Evolutionary conservation across 2,329 filamentous ascomycete genomes (phyloP).

Genomic region (Ceratocystiopsis sp.): DNA sequence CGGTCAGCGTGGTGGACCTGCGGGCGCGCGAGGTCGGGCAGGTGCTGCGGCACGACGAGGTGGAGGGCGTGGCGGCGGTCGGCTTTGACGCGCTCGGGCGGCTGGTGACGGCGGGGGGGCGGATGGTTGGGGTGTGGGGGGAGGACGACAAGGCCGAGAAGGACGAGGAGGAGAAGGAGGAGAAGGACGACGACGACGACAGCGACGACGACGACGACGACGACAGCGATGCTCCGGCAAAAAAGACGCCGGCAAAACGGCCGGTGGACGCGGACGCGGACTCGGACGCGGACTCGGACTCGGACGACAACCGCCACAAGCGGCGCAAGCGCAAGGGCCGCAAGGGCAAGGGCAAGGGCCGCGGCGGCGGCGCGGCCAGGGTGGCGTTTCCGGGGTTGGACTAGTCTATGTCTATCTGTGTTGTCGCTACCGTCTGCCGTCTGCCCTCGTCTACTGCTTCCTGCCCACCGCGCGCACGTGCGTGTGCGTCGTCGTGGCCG

Average conservation of each 20-base stretch:
- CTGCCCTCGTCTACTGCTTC: too few relatives aligned
- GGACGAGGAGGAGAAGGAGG: constrained; percentile 31
- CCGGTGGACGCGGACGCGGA: constrained; percentile 17
- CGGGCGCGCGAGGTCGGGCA: constrained; percentile 53
- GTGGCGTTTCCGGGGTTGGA: constrained; percentile 18
- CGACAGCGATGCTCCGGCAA: constrained; percentile 18
- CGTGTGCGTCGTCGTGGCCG: not conserved
- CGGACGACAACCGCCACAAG: constrained; percentile 16
- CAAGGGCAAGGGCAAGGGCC: constrained; percentile 13
- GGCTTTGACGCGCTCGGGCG: constrained; percentile 73
- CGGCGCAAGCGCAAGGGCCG: constrained; percentile 11
- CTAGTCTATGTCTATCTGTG: too few relatives aligned
- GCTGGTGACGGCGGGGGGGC: constrained; percentile 79
- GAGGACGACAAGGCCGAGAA: constrained; percentile 32
- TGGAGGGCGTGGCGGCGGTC: constrained; percentile 69
- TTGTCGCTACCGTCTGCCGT: too few relatives aligned
- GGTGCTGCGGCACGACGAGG: constrained; percentile 61
- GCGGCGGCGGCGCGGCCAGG: constrained; percentile 4
- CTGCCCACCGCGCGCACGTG: constrained; percentile 1
- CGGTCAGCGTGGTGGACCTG: constrained; percentile 59
- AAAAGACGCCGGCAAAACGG: constrained; percentile 14
- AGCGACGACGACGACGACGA: constrained; percentile 26
- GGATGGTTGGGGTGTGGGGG: constrained; percentile 81
- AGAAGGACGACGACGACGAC: constrained; percentile 26
- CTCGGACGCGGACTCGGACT: constrained; percentile 15